Conservation (phyloP, 129 eudicot genomes). For the Oenanthe sinensis region DNA sequence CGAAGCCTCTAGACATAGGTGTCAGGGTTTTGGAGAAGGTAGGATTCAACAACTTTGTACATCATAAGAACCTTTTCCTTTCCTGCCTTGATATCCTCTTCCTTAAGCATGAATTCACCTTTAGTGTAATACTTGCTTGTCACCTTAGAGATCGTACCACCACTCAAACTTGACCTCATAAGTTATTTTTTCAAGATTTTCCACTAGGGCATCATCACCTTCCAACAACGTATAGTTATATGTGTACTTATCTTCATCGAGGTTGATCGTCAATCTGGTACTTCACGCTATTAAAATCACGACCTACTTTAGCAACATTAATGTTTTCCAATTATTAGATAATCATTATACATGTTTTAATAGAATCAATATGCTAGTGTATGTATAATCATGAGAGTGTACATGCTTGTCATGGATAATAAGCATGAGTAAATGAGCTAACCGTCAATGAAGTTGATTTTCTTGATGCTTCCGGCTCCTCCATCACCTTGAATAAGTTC, state of each 20-base stretch:
- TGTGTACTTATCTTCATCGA: not conserved
- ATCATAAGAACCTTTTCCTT: not conserved
- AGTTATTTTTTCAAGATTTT: not conserved
- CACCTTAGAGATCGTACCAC: conserved; percentile 2
- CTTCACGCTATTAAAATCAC: not conserved
- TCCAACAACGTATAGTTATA: not conserved
- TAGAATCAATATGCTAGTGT: not conserved
- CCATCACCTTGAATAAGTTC: not conserved
- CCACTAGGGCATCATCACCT: not conserved
- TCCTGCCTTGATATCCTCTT: not conserved
- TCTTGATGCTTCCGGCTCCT: not conserved
- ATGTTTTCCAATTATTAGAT: not conserved
- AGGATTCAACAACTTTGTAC: conserved; percentile 4
- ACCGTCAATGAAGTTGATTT: not conserved
- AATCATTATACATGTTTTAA: not conserved
- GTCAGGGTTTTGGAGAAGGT: not conserved
- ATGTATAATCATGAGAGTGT: not conserved
- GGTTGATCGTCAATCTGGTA: not conserved
- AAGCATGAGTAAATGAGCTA: not conserved
- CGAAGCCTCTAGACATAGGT: not conserved
- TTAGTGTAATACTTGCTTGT: not conserved
- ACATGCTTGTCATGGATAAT: not conserved
- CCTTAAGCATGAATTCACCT: not conserved
- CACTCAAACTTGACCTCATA: not conserved
- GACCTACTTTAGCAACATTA: not conserved